Conservation (phyloP, 2,329 filamentous ascomycete genomes). For the Diaporthe ampelina region DNA sequence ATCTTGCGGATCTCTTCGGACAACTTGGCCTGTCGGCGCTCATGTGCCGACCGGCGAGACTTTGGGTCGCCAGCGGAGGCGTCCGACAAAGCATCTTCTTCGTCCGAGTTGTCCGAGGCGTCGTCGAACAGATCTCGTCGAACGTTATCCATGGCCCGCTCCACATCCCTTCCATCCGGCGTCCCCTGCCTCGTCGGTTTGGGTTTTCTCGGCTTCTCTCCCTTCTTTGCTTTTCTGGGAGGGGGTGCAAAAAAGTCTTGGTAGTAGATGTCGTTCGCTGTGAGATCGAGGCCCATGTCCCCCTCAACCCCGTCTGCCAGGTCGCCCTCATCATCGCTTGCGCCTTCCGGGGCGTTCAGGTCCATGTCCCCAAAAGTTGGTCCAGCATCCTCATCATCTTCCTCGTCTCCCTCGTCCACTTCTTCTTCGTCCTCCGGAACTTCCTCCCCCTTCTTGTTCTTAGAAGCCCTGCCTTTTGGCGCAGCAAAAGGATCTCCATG, state of each 20-base stretch:
- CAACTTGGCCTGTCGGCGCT: slow-evolving; percentile 87
- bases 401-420: slow-evolving; percentile 64
- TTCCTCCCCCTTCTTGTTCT: slow-evolving; percentile 45
- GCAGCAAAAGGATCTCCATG: slow-evolving; percentile 77
- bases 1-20: slow-evolving; percentile 91
- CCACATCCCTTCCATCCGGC: slow-evolving; percentile 76
- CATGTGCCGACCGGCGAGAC: slow-evolving; percentile 85
- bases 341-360: slow-evolving; percentile 80
- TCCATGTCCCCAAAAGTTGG: slow-evolving; percentile 88
- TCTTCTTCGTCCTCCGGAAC: slow-evolving; percentile 49
- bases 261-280: slow-evolving; percentile 92
- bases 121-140: slow-evolving; percentile 93
- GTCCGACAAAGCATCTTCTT: slow-evolving; percentile 75
- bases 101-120: slow-evolving; percentile 73
- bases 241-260: slow-evolving; percentile 94
- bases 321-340: slow-evolving; percentile 71
- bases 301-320: slow-evolving; percentile 68
- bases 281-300: slow-evolving; percentile 62
- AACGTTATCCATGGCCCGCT: slow-evolving; percentile 88
- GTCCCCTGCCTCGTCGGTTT: slow-evolving; percentile 55
- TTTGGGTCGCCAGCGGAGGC: slow-evolving; percentile 78
- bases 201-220: slow-evolving; percentile 56
- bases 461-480: slow-evolving; percentile 44
- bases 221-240: slow-evolving; percentile 76
- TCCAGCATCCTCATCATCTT: slow-evolving; percentile 80